Percentiles rank a stretch among this genome's conserved stretches.
These are phyloP conservation scores for Naumovozyma castellii DNA, from an alignment of 805 yeast genomes.

Conservation along the genomic window DNA sequence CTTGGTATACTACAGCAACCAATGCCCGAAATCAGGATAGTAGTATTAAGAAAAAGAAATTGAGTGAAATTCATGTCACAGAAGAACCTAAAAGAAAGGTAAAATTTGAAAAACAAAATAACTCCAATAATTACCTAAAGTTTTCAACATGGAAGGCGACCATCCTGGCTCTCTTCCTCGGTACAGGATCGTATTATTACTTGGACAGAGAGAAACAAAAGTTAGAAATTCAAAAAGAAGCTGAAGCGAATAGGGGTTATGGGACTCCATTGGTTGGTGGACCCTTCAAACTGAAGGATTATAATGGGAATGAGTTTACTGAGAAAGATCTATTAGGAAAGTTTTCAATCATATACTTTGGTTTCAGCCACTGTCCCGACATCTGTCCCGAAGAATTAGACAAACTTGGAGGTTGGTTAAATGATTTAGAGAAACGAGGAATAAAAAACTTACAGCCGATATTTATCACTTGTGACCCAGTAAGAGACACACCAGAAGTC, in stretches of 20 bases:
- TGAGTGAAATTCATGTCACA: neutral
- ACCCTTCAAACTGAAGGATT: constrained; percentile 64
- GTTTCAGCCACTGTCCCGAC: constrained; percentile 96
- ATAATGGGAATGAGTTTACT: constrained; percentile 64
- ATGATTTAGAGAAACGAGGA: constrained; percentile 46
- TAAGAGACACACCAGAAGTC: constrained; percentile 81
- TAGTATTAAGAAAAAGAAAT: neutral
- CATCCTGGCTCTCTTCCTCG: constrained; percentile 49
- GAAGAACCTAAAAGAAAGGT: neutral
- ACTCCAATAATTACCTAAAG: constrained; percentile 18
- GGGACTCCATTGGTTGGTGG: constrained; percentile 83
- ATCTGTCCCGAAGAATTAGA: constrained; percentile 97
- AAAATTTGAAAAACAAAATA: neutral
- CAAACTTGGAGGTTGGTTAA: constrained; percentile 61
- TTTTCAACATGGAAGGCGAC: constrained; percentile 84
- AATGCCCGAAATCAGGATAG: neutral
- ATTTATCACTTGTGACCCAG: constrained; percentile 94
- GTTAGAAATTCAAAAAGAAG: constrained; percentile 64
- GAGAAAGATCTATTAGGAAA: constrained; percentile 65
- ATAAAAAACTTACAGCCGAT: constrained; percentile 63
- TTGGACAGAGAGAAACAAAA: constrained; percentile 68
- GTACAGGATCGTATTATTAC: constrained; percentile 60
- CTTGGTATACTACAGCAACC: no score
- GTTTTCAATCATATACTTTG: constrained; percentile 79
- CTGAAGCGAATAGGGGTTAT: constrained; percentile 74